phyloP scores from a whole-genome alignment of 140 eudicot genomes.

The Ambrosia hybrid region DNA sequence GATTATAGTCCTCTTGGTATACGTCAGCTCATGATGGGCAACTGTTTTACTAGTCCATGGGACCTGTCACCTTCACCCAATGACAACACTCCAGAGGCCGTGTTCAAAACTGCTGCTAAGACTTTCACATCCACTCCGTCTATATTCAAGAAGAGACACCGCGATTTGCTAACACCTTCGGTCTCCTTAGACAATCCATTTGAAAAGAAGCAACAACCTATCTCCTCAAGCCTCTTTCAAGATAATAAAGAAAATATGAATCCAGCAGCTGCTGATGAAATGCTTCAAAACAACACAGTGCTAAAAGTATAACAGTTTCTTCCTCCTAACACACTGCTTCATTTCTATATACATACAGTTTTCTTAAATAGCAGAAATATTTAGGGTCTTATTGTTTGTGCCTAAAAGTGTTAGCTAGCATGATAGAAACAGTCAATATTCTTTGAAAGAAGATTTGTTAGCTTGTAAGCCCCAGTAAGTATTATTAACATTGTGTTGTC shows the following conservation, averaged over 20 bases:
- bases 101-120: constrained; percentile 71
- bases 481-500: constrained; percentile 3
- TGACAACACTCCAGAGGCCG: constrained; percentile 57
- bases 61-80: constrained; percentile 59
- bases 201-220: constrained; percentile 59
- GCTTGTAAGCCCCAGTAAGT: no score
- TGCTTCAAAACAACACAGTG: constrained; percentile 18
- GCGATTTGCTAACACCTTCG: constrained; percentile 65
- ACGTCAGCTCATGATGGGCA: constrained; percentile 61
- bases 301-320: constrained; percentile 13
- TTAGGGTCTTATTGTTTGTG: not conserved
- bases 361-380: not conserved
- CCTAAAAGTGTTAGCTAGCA: not conserved
- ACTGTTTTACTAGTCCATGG: constrained; percentile 45
- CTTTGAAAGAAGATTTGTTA: not conserved
- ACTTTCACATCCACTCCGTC: constrained; percentile 71
- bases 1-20: constrained; percentile 93
- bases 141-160: constrained; percentile 72
- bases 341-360: not conserved
- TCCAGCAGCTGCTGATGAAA: constrained; percentile 25
- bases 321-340: not conserved
- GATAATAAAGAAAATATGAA: constrained; percentile 66
- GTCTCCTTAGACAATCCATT: constrained; percentile 49
- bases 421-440: not conserved
- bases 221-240: constrained; percentile 27